Evolutionary conservation across 1,284 basidiomycete genomes (phyloP), one percentile per base, ranked within the genome.

Genomic region (Kwoniella shivajii): DNA sequence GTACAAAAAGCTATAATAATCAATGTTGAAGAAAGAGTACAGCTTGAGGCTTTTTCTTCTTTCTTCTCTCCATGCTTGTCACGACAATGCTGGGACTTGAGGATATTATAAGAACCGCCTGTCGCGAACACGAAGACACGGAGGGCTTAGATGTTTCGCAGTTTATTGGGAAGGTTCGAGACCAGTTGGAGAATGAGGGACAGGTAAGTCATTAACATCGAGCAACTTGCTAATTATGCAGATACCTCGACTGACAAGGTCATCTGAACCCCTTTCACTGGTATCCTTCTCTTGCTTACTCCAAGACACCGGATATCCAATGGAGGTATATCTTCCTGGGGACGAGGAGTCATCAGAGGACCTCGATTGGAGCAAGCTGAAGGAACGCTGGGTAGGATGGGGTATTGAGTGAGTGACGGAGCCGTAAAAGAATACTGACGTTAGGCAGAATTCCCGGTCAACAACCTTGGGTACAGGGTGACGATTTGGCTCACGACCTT

Each of bases 321-420:
- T 73, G 47, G 77, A 78, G 54, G 74, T 78, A 9, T 78, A 78
- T 59, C 58, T 74, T 6, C 72, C 76, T 4, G 50, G 55, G 31
- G 50, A 55, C 18, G 46, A 37, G 22, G 54, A 57, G 9, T 24
- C 36, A 10, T 33, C 37, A 10, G 34, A 31, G 5, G 29, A 59
- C 24, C 50, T 64, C 4, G 69, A 72, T 62, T 69, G 70, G 69
- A 70, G 60, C 44, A 55, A 69, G 37, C 61, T 78, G 26, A 63
- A 67, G 37, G 77, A 78, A 52, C 59, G 77, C 57, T 78, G 75
- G 76, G 68, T 77, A 13, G 75, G 75, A 2, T 78, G 77, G 77
- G 76, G 63, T 14, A 71, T 76, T 6, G 70, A 78, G 77, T 78
- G 50, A 63, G 75, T 68, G 18, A 14, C 10, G 10, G 5, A 18